phyloP scores from a whole-genome alignment of 306 rosid genomes.

The Argentina anserina region DNA sequence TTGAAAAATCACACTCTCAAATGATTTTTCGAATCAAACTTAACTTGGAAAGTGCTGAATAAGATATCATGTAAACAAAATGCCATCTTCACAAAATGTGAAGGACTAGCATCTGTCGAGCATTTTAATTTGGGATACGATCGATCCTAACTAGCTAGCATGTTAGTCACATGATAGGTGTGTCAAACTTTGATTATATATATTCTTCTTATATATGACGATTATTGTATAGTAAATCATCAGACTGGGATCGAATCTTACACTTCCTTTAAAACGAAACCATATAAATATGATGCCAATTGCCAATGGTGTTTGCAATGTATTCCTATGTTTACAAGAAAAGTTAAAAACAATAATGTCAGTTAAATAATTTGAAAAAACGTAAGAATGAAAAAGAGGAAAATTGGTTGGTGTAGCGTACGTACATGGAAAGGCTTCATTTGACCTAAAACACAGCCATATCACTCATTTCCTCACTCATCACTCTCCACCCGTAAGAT shows the following conservation, averaged over 20 bases:
- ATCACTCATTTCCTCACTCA: background rate
- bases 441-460: constrained; percentile 10
- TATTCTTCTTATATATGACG: background rate
- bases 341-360: background rate
- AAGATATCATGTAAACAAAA: background rate
- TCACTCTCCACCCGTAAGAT: background rate
- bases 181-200: too few species aligned
- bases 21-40: background rate
- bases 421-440: background rate
- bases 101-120: background rate
- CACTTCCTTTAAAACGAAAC: background rate
- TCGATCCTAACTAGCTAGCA: too few species aligned
- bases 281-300: background rate
- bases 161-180: background rate
- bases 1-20: too few species aligned
- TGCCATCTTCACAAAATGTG: background rate
- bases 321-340: background rate
- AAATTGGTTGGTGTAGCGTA: constrained; percentile 8
- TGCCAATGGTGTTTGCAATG: background rate
- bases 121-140: background rate
- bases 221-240: background rate
- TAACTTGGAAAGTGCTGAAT: background rate
- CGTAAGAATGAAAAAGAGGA: background rate
- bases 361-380: background rate
- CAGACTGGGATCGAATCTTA: background rate